Evolutionary conservation across 108 stramenopile genomes (phyloP).

Genomic region (Skeletonema potamos): DNA sequence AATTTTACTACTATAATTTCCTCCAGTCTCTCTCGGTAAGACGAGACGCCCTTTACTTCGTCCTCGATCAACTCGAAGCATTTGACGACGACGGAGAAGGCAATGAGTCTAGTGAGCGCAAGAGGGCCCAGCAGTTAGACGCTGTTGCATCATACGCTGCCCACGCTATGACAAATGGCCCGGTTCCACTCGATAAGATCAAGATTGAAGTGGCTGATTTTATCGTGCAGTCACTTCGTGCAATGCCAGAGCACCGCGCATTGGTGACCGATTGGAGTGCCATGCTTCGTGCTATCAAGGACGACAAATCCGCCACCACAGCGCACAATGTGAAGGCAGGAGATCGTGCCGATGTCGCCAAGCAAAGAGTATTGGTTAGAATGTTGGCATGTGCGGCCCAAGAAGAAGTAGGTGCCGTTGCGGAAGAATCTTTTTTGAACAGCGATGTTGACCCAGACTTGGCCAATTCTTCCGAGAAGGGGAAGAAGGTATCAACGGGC

Average conservation of each 20-base stretch:
- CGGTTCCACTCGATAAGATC: constrained; percentile 67
- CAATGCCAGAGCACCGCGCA: constrained; percentile 65
- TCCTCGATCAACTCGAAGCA: constrained; percentile 84
- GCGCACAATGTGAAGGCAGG: constrained; percentile 28
- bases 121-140: constrained; percentile 50
- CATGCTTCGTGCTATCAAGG: constrained; percentile 72
- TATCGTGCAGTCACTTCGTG: constrained; percentile 71
- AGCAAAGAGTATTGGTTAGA: constrained; percentile 71
- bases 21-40: constrained; percentile 51
- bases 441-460: constrained; percentile 34
- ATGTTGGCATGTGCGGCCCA: constrained; percentile 68
- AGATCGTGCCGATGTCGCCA: constrained; percentile 58
- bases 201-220: constrained; percentile 62
- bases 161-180: constrained; percentile 59
- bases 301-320: constrained; percentile 53
- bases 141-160: constrained; percentile 69
- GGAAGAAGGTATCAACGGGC: constrained; percentile 14
- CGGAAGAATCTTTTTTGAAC: constrained; percentile 34
- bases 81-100: constrained; percentile 72
- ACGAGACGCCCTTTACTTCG: constrained; percentile 72
- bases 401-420: constrained; percentile 58
- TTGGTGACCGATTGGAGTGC: constrained; percentile 75
- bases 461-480: constrained; percentile 15
- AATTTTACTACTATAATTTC: neutral
- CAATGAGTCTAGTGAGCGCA: constrained; percentile 45